Conservation (phyloP, 331 rosid genomes). For the Telfairia occidentalis region DNA sequence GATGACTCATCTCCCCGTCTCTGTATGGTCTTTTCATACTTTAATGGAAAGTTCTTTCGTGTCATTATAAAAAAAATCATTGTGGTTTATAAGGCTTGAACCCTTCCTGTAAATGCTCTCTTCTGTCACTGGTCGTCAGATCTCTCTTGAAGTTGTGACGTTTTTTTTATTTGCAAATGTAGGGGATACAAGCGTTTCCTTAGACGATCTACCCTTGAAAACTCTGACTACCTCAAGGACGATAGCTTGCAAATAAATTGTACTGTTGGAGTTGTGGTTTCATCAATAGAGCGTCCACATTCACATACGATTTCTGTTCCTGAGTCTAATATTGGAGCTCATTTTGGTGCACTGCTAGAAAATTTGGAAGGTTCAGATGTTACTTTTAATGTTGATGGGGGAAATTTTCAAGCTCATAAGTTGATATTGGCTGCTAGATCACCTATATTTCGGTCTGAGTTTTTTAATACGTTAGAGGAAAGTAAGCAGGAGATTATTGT, state of each 20-base stretch:
- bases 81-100: background rate
- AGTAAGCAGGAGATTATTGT: conserved; percentile 34
- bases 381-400: conserved; percentile 51
- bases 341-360: conserved; percentile 47
- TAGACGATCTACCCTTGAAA: conserved; percentile 53
- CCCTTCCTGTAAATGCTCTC: background rate
- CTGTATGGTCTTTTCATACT: background rate
- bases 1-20: background rate
- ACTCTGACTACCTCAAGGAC: conserved; percentile 58
- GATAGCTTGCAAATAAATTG: conserved; percentile 69
- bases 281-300: conserved; percentile 44
- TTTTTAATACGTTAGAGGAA: conserved; percentile 28
- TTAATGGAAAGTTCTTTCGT: background rate
- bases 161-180: background rate
- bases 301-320: conserved; percentile 44
- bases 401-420: conserved; percentile 52
- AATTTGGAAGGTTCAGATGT: conserved; percentile 62
- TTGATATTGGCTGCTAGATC: conserved; percentile 68
- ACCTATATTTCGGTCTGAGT: conserved; percentile 38
- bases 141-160: background rate
- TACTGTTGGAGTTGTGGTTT: conserved; percentile 76
- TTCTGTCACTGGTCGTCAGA: background rate
- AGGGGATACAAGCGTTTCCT: conserved; percentile 82
- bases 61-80: background rate
- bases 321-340: conserved; percentile 57